Conservation (phyloP, 352 stramenopile species). For the Phytophthora citrophthora region DNA sequence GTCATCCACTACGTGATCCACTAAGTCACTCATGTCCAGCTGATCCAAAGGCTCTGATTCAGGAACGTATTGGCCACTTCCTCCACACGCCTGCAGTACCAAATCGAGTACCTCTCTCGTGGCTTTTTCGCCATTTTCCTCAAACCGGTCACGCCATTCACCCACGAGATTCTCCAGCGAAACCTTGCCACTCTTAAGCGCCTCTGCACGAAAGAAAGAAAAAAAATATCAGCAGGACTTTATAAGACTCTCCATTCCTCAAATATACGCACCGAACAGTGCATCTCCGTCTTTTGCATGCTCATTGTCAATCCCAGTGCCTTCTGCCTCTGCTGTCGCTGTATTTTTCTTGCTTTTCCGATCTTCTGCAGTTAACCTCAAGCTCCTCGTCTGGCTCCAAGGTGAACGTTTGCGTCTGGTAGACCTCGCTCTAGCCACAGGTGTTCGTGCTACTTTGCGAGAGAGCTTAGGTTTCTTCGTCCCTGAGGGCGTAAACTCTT, state of each 20-base stretch:
- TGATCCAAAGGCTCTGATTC: conserved; percentile 61
- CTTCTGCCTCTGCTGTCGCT: not conserved
- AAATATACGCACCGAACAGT: conserved; percentile 35
- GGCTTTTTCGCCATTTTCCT: conserved; percentile 56
- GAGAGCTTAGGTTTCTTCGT: conserved; percentile 20
- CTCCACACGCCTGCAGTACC: conserved; percentile 77
- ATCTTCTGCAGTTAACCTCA: conserved; percentile 2
- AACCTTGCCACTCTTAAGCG: conserved; percentile 55
- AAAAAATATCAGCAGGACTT: conserved; percentile 6
- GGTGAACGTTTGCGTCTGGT: conserved; percentile 36
- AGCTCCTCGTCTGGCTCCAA: conserved; percentile 39
- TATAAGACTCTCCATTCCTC: not conserved
- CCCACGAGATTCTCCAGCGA: conserved; percentile 59
- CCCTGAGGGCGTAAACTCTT: conserved; percentile 38
- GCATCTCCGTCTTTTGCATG: conserved; percentile 25
- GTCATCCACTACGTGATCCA: conserved; percentile 70
- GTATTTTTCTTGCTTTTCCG: conserved; percentile 17
- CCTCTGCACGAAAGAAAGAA: conserved; percentile 42
- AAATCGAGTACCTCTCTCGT: conserved; percentile 83
- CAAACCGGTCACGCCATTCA: conserved; percentile 77
- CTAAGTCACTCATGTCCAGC: conserved; percentile 76
- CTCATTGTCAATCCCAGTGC: conserved; percentile 4
- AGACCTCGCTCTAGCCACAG: conserved; percentile 12
- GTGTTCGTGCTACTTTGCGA: conserved; percentile 25
- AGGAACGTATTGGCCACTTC: conserved; percentile 53